Evolutionary conservation across 768 basidiomycete genomes (phyloP), one percentile per base, ranked within the genome.

Genomic region (Exidia glandulosa): DNA sequence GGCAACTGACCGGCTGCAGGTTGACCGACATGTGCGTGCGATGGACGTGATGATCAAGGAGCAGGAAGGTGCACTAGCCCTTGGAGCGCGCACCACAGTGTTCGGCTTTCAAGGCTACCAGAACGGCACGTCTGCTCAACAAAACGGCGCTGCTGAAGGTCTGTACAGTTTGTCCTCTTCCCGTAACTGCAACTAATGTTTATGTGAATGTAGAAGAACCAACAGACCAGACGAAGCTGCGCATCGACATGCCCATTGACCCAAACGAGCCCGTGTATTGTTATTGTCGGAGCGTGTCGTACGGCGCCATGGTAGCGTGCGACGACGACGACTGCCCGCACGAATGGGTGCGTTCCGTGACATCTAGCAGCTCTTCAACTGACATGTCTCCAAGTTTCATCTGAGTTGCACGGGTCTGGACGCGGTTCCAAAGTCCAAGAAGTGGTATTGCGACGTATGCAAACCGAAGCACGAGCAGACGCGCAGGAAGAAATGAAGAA

Each of bases 291-390:
- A 77, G 87, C 16, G 79, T 84, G 60, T 91, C 89, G 66, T 94
- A 87, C 65, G 94, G 94, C 36, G 88, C 94, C 74, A 95, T 96
- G 93, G 90, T 96, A 65, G 93, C 86, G 27, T 96, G 93, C 70
- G 93, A 96, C 70, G 89, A 86, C 66, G 74, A 76, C 16, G 77
- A 79, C 50, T 95, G 93, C 73, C 83, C 86, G 65, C 77, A 78
- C 61, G 92, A 94, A 86, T 96, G 93, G 93, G 92, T 91, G 77
- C 90, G 92, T 70, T 75, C 91, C 59, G 75, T 74, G 16, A 92
- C 90, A 69, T 80, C 89, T 48, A 84, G 85, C 0, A 76, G 92
- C 47, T 45, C 41, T 19, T 3, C 41, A 19, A 23, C 16, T 3
- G 41, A 1, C 9, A 16, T 45, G n/a, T 14, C 19, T 2, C 0